Conservation (phyloP, 2,329 filamentous ascomycete genomes). For the Myriosclerotinia scirpicola region DNA sequence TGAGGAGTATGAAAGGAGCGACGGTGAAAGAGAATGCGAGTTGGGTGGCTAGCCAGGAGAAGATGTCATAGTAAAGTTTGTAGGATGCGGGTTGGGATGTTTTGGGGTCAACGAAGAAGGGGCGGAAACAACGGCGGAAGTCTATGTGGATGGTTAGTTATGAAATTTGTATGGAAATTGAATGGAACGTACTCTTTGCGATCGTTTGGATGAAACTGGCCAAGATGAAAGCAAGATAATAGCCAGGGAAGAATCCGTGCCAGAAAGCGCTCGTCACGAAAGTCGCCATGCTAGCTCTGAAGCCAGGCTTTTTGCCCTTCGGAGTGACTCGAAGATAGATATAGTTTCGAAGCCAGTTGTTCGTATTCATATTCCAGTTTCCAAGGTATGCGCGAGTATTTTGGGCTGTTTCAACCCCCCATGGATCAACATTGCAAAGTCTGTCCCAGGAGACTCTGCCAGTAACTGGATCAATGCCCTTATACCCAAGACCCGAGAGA, state of each 20-base stretch:
- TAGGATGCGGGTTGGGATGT: conserved; percentile 64
- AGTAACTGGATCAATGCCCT: conserved; percentile 81
- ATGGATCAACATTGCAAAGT: conserved; percentile 84
- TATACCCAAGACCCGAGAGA: conserved; percentile 88
- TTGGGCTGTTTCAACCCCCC: conserved; percentile 83
- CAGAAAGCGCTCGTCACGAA: conserved; percentile 94
- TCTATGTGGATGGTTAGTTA: conserved; percentile 52
- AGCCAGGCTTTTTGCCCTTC: conserved; percentile 92
- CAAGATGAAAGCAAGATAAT: conserved; percentile 87
- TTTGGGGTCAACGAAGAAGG: conserved; percentile 84
- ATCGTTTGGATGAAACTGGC: conserved; percentile 89
- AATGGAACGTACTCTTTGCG: conserved; percentile 74
- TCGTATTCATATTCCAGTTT: conserved; percentile 98
- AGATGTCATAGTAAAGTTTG: conserved; percentile 85
- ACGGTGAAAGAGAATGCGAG: conserved; percentile 79
- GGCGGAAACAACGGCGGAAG: conserved; percentile 82
- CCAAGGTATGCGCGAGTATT: conserved; percentile 91
- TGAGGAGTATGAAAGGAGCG: conserved; percentile 81
- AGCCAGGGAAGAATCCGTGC: conserved; percentile 98
- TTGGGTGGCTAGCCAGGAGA: conserved; percentile 75
- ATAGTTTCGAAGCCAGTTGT: conserved; percentile 94
- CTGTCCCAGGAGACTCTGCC: conserved; percentile 89
- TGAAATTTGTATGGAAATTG: background rate
- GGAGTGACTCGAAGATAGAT: conserved; percentile 94
- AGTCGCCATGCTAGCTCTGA: conserved; percentile 89